Conservation (phyloP, 192 early-diverging fungal genomes). For the Coemansia sp. region DNA sequence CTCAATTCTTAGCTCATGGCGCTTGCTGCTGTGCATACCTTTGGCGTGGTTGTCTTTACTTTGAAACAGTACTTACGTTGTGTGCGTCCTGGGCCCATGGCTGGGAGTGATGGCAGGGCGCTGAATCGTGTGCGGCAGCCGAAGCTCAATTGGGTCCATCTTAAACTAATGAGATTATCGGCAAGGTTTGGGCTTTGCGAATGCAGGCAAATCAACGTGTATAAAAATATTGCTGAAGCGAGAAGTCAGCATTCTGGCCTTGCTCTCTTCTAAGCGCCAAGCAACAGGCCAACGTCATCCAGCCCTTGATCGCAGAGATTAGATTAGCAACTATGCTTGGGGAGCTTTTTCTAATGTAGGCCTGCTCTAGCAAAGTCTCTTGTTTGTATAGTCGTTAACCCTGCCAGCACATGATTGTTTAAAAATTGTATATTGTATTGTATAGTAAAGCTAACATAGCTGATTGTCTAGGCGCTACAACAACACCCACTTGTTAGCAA, state of each 20-base stretch:
- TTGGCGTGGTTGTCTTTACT: not conserved
- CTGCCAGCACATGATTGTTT: no score
- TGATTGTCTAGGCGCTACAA: no score
- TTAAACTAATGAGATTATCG: not conserved
- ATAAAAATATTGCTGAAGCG: not conserved
- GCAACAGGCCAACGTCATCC: not conserved
- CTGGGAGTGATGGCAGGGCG: slow-evolving; percentile 39
- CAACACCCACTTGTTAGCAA: no score
- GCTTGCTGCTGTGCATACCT: not conserved
- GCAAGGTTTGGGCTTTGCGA: not conserved
- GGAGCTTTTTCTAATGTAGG: no score
- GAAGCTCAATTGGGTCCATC: slow-evolving; percentile 38
- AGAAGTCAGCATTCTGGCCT: not conserved
- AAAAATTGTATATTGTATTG: no score
- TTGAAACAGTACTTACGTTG: slow-evolving; percentile 52
- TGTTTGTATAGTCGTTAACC: no score
- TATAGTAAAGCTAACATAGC: no score
- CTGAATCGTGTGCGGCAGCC: slow-evolving; percentile 36
- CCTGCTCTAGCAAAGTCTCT: no score
- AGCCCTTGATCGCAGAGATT: not conserved
- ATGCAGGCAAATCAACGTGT: not conserved
- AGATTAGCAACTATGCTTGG: not conserved
- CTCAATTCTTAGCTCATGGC: not conserved
- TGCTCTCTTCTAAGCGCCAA: not conserved
- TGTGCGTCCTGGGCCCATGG: slow-evolving; percentile 58